A percentile compares a stretch with the other conserved stretches of the same genome.
Evolutionary conservation across 108 stramenopile genomes (phyloP).

Genomic region (Cyclostephanos invisitatus): DNA sequence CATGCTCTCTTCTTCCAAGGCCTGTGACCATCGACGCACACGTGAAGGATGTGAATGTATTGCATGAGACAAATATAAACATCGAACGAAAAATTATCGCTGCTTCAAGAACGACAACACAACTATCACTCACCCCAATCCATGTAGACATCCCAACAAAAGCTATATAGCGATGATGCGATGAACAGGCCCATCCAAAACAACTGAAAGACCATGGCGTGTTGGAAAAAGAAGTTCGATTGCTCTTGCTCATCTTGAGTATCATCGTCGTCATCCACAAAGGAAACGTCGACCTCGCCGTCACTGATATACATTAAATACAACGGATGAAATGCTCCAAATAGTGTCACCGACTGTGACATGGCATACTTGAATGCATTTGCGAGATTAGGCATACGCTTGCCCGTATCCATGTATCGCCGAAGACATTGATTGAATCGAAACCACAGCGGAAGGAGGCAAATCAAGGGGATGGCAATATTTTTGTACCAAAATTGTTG

Average conservation of each 20-base stretch:
- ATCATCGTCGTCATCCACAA: conserved; percentile 30
- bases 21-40: conserved; percentile 9
- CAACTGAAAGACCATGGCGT: conserved; percentile 50
- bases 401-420: conserved; percentile 79
- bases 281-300: conserved; percentile 1
- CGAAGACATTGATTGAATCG: conserved; percentile 94
- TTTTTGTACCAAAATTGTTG: conserved; percentile 69
- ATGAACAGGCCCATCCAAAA: conserved; percentile 87
- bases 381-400: conserved; percentile 81
- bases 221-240: not conserved
- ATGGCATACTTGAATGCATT: conserved; percentile 93
- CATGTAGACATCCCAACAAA: conserved; percentile 92
- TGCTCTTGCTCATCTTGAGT: not conserved
- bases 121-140: conserved; percentile 65
- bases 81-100: not conserved
- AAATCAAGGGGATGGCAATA: conserved; percentile 78
- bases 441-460: conserved; percentile 81
- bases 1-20: conserved; percentile 61
- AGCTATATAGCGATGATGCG: conserved; percentile 80
- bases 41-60: not conserved
- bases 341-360: conserved; percentile 89
- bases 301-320: conserved; percentile 58
- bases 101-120: not conserved
- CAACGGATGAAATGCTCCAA: conserved; percentile 89
- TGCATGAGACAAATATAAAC: not conserved